A percentile compares a stretch with the other conserved stretches of the same genome.
These are phyloP conservation scores for Firmiana major DNA, from an alignment of 345 rosid genomes.

Conservation along the genomic window DNA sequence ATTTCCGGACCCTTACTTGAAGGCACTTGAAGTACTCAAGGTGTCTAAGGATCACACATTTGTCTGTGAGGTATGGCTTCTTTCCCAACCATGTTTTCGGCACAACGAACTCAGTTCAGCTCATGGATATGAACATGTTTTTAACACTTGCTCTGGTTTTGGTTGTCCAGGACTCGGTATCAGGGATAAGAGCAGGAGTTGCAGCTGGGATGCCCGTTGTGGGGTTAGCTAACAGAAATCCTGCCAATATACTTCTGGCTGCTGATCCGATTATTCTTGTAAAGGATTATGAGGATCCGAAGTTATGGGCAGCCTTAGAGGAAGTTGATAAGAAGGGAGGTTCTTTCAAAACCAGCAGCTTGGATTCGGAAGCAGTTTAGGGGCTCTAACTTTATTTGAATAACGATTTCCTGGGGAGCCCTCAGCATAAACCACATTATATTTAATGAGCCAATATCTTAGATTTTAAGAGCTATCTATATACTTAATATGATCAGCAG, in stretches of 20 bases:
- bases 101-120: background rate
- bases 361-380: background rate
- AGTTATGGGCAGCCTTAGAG: conserved; percentile 73
- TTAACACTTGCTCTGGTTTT: background rate
- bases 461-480: no score
- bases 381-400: background rate
- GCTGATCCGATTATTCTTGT: conserved; percentile 78
- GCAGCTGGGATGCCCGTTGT: conserved; percentile 91
- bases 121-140: background rate
- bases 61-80: conserved; percentile 57
- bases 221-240: conserved; percentile 75
- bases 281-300: conserved; percentile 74
- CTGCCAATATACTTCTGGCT: conserved; percentile 52
- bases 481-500: background rate
- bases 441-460: background rate
- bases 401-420: background rate
- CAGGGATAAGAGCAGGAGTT: conserved; percentile 94
- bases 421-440: background rate
- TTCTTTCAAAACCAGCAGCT: conserved; percentile 13
- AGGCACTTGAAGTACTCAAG: conserved; percentile 72
- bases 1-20: conserved; percentile 80
- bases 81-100: background rate
- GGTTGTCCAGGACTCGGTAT: conserved; percentile 61
- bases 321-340: conserved; percentile 52
- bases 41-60: conserved; percentile 83